Conservation (phyloP, 768 basidiomycete genomes). For the Podaxis rugospora region DNA sequence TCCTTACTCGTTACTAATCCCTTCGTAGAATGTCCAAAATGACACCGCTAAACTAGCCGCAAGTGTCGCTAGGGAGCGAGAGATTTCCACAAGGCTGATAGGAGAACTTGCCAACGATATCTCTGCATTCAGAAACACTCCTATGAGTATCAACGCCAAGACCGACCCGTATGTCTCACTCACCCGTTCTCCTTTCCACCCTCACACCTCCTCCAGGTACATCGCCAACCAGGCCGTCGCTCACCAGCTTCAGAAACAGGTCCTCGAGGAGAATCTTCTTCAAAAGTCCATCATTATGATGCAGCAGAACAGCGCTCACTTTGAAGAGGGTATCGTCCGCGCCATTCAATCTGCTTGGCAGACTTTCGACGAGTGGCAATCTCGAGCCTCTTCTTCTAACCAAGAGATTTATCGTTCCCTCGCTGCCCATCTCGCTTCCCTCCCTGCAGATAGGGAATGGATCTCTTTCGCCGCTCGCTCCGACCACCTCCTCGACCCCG, state of each 20-base stretch:
- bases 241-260: conserved; percentile 85
- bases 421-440: conserved; percentile 67
- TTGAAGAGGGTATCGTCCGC: conserved; percentile 94
- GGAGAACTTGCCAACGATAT: conserved; percentile 85
- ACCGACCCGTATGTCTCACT: conserved; percentile 70
- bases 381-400: conserved; percentile 69
- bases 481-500: conserved; percentile 95
- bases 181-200: neutral
- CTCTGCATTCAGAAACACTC: conserved; percentile 93
- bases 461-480: conserved; percentile 89
- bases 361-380: conserved; percentile 92
- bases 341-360: conserved; percentile 96
- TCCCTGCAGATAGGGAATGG: conserved; percentile 92
- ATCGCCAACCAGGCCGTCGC: conserved; percentile 68
- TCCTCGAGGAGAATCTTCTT: conserved; percentile 95
- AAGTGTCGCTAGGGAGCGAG: conserved; percentile 89
- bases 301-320: conserved; percentile 95
- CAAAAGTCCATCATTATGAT: conserved; percentile 98
- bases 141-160: conserved; percentile 75
- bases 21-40: conserved; percentile 79
- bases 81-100: conserved; percentile 78
- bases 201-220: conserved; percentile 34
- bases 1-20: neutral
- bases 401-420: conserved; percentile 74
- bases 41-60: conserved; percentile 92